Evolutionary conservation across 1,284 basidiomycete genomes (phyloP), one percentile per base, ranked within the genome.

Genomic region (Moniliella sp.): DNA sequence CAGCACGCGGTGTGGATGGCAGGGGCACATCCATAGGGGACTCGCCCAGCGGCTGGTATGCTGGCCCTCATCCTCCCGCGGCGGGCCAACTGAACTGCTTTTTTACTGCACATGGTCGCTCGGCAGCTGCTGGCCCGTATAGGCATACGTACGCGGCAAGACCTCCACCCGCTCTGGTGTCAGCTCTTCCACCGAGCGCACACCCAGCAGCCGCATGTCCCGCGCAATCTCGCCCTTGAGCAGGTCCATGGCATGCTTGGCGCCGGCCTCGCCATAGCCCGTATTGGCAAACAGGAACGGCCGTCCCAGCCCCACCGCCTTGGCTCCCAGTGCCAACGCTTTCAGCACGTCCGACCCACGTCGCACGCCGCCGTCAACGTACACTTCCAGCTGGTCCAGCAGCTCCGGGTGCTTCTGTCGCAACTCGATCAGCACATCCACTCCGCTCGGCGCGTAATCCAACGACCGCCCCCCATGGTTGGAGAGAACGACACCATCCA

Each of bases 261-360:
- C 80, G 1, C 84, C 84, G 5, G 70, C 69, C 42, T 75, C 71
- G 1, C 21, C 21, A 23, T 7, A 23, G 7, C 21, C 21, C 7
- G 7, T 23, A 7, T 23, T 7, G 7, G 21, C 21, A n/a, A 7
- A 23, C 16, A 91, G 66, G 67, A 88, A 84, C 1, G 78, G 71
- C 16, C 84, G 70, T 0, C 84, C 84, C 15, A 93, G 65, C 1
- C 86, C 84, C 4, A 88, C 82, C 3, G 78, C 82, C 42, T 66
- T 76, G 1, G 84, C 86, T 11, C 84, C 86, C 15, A 93, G 66
- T 45, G 81, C 86, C 2, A 93, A 62, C 0, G 83, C 82, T 62
- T 93, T 93, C 33, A 93, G 63, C 5, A 88, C 74, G 59, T 58
- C 58, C 18, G 58, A 47, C 14, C 84, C 84, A 27, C 84, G 69